Base-by-base conservation (phyloP, 345 rosid genomes). In the Populus deltoides region DNA sequence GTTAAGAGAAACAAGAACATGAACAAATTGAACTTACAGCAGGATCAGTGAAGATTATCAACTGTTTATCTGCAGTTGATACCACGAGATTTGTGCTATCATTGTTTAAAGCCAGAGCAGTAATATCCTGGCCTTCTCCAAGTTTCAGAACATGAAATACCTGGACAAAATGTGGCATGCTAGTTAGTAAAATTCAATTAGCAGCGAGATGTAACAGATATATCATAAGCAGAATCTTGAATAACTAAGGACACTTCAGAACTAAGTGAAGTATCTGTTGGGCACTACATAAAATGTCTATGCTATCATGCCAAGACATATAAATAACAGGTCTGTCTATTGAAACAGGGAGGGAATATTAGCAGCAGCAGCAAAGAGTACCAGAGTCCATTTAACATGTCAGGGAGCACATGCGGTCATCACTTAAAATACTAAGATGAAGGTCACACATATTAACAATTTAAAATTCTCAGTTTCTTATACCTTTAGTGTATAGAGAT, bases 31-130 rank as follows among this genome's bases (percentile, higher is more conserved):
- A 66, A 88, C 98, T 90, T 88, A 96, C 99, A 68, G 94, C 90
- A 49, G 98, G 99, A 85, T 96, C 97, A 1, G 98, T 92, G 91
- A 91, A 96, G 78, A 96, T 85, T 76, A 92, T 87, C 90, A 96
- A 77, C 86, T 94, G 97, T 82, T 88, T 94, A 84, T 96, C 95
- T 33, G 86, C 92, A 68, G 99, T 94, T 76, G 99, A 94, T 67
- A 94, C 97, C 82, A 96, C 78, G 66, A 96, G 94, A 88, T 92
- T 96, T 27, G 98, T 93, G 84, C 89, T 91, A 81, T 96, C 98
- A 75, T 80, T 79, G 86, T 86, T 94, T 31, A 94, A 85, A 43
- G 97, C 90, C 87, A 94, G 65, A 35, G 99, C 92, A 24, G 97
- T 90, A 71, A 96, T 92, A 84, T 92, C 93, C 85, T 94, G 94